Base-by-base conservation (phyloP, 192 early-diverging fungal species). In the Backusella luteola region DNA sequence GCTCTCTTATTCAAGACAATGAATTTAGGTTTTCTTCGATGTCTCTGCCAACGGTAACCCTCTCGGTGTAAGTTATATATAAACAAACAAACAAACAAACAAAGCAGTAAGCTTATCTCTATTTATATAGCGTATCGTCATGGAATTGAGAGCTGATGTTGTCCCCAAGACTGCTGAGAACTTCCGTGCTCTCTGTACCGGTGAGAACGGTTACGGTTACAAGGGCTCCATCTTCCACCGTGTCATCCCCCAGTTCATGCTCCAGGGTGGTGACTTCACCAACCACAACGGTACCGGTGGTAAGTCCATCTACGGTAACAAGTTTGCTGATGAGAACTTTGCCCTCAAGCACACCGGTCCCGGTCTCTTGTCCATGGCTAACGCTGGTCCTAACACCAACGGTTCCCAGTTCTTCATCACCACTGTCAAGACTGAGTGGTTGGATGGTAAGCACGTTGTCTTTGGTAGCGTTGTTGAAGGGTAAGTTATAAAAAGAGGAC, bases 161-260 rank as follows among this genome's bases (percentile, higher is more conserved):
- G 85, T 86, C 73, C 93, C 93, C 81, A 90, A 86, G 84, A 91
- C 89, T 34, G 96, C 96, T 79, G 96, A 99, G 86, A 99, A 99
- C 94, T 99, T 99, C 90, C 93, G 95, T 63, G 94, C 93, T 77
- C 92, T 99, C 81, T 99, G 97, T 90, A 98, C 97, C 79, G 94
- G 95, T 76, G 97, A 98, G 82, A 91, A 97, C 84, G 95, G 96
- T 56, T 93, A 89, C 72, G 92, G 93, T 42, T 96, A 92, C 86
- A 88, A 89, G 74, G 86, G 85, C 46, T 90, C 84, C 66, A 81
- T 59, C 41, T 96, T 97, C 91, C 96, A 97, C 89, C 91, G 96
- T 75, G 85, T 97, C 85, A 91, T 95, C 87, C 86, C 81, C 75
- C 71, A 91, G 74, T 95, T 94, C 84, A 94, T 95, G 93, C 83